phyloP scores from a whole-genome alignment of 2,329 filamentous ascomycete genomes.

The Cryphonectria naterciae region DNA sequence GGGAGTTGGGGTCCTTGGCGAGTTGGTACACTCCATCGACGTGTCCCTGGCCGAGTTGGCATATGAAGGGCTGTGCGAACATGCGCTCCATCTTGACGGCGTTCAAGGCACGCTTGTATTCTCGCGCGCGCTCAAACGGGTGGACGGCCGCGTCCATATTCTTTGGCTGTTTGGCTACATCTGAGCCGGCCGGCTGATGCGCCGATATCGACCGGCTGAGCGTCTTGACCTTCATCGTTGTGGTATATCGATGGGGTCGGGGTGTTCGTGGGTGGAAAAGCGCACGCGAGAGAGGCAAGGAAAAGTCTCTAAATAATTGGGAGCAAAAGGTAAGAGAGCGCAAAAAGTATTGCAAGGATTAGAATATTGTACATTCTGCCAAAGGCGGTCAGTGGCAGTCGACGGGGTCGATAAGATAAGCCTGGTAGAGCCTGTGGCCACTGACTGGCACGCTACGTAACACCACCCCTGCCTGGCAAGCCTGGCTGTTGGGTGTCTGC shows the following conservation, averaged over 20 bases:
- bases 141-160: conserved; percentile 75
- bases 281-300: no score
- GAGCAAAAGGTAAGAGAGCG: not conserved
- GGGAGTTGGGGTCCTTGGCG: conserved; percentile 75
- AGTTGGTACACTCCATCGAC: conserved; percentile 87
- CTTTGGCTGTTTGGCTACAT: conserved; percentile 35
- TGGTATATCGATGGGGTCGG: not conserved
- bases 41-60: conserved; percentile 85
- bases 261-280: conserved; percentile 11
- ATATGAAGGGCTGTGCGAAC: conserved; percentile 77
- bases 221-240: conserved; percentile 37
- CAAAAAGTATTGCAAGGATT: conserved; percentile 5
- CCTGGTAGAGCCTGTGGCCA: not conserved
- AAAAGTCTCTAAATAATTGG: conserved; percentile 6
- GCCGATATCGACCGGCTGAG: conserved; percentile 37
- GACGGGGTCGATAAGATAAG: conserved; percentile 14
- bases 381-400: not conserved
- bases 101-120: conserved; percentile 73
- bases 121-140: conserved; percentile 87
- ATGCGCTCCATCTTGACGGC: conserved; percentile 92
- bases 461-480: not conserved
- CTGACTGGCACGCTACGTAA: conserved; percentile 1
- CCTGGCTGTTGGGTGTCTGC: conserved; percentile 20
- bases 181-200: conserved; percentile 38
- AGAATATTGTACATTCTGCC: not conserved